Conservation (phyloP, 2,329 filamentous ascomycete species). For the Epichloe brachyelytri region DNA sequence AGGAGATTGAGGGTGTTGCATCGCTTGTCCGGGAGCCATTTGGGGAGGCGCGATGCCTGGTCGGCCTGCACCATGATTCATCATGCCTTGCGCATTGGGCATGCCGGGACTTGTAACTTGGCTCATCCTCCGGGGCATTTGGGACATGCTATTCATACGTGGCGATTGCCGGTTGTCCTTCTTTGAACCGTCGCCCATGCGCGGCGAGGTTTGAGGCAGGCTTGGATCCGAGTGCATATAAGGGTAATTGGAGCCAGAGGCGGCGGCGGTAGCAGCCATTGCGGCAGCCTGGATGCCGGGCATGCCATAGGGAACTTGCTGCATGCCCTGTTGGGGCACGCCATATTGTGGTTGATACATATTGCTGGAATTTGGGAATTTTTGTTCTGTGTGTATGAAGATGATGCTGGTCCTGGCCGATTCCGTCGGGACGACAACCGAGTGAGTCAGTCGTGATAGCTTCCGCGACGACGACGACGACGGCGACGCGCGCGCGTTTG, state of each 20-base stretch:
- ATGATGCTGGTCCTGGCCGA: background rate
- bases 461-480: background rate
- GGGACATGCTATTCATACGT: conserved; percentile 50
- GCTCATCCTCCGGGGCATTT: conserved; percentile 58
- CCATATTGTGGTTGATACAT: conserved; percentile 71
- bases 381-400: conserved; percentile 15
- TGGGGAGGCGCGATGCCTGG: conserved; percentile 43
- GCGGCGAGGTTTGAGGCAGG: conserved; percentile 60
- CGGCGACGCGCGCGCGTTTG: conserved; percentile 2
- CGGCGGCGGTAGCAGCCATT: conserved; percentile 83
- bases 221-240: conserved; percentile 60
- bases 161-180: conserved; percentile 64
- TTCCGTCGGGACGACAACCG: background rate
- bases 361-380: conserved; percentile 38
- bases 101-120: conserved; percentile 65
- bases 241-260: conserved; percentile 67
- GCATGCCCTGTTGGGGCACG: conserved; percentile 61
- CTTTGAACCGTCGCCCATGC: conserved; percentile 65
- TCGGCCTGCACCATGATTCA: conserved; percentile 50
- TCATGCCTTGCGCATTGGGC: conserved; percentile 59
- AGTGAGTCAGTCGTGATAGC: background rate
- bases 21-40: conserved; percentile 49
- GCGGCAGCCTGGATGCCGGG: conserved; percentile 78
- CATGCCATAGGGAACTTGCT: conserved; percentile 54
- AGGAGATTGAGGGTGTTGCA: conserved; percentile 61